Evolutionary conservation across 1,139 yeast genomes (phyloP), one percentile per base, ranked within the genome.

Genomic region (Pneumocystis jirovecii): DNA sequence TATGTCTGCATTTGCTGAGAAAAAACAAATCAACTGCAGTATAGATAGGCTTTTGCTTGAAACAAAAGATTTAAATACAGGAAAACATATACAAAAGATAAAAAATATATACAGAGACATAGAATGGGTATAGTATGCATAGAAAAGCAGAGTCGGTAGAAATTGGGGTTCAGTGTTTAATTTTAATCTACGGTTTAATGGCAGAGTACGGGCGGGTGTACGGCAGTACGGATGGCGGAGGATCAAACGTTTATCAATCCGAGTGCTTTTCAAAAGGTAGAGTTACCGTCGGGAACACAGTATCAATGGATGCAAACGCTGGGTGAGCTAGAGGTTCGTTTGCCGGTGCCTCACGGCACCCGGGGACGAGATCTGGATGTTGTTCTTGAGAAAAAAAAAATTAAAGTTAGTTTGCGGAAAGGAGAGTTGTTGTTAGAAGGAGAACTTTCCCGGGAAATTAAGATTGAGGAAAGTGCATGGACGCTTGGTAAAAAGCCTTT

Each of bases 241-340:
- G 40, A 63, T 19, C 61, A 31, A 19, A 62, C 37, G 10, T 39
- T 19, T 60, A 59, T 35, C 15, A 44, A 44, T 37, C 39, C 44
- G 5, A 37, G 15, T 34, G 29, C 17, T 31, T 35, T 50, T 50
- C 57, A 50, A 29, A 10, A 50, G 1, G 57, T 50, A 7, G 12
- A 61, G 68, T 66, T 4, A 69, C 73, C 40, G 75, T 75, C 34
- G 8, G 57, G 57, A 1, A 25, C 15, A 4, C 34, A 15, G 17
- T 77, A 76, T 66, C 69, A 71, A 21, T 77, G 79, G 77, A 71
- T 72, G 31, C 81, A 79, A 66, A 79, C 81, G 1, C 73, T 79
- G 37, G 75, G 73, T 66, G 82, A 79, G 57, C 74, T 79, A 17
- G 78, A 79, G 0, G 72, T 79, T 21, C 63, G 73, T 0, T 64